Evolutionary conservation across 257 asterid genomes (phyloP), one percentile per base, ranked within the genome.

Genomic region (Scutellaria galericulata): DNA sequence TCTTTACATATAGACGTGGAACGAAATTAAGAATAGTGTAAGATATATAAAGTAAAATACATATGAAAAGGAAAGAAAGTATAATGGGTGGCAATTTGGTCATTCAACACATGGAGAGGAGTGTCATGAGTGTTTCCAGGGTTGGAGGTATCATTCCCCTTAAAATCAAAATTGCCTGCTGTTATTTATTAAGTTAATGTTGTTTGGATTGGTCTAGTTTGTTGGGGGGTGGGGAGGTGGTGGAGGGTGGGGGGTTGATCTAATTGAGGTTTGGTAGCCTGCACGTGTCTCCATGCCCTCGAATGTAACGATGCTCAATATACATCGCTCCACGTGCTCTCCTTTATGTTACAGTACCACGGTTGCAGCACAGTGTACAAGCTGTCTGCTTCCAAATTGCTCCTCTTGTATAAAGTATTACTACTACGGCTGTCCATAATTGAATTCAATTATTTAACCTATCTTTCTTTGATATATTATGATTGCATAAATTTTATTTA

Each of bases 241-340:
- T 1, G 4, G 67, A 8, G 67, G 14, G 53, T 1, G 4, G 67
- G 14, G 67, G 14, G 53, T 14, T 15, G 11, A 53, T 37, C 13
- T 59, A 39, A 57, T 50, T 55, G 13, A 20, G 74, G 60, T 60
- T 60, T 50, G 77, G 45, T 45, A 62, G 63, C 72, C 72, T 52
- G 67, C 82, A 78, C 78, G 82, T 78, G 78, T 72, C 70, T 42
- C 44, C 18, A n/a, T 42, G 5, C 14, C 57, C 58, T 66, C 68
- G 78, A 71, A 44, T 66, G 12, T 51, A 66, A 72, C 75, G 75
- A 45, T 2, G 58, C 14, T 24, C 7, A 4, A 9, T 51, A 14
- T 11, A 40, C 61, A 22, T 20, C 61, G 13, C 27, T 45, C 67
- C 77, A 64, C 75, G 52, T 68, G 71, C 58, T 27, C 0, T 53